Base-by-base conservation (phyloP, 2,329 filamentous ascomycete species). In the Domatiomyces globalis region DNA sequence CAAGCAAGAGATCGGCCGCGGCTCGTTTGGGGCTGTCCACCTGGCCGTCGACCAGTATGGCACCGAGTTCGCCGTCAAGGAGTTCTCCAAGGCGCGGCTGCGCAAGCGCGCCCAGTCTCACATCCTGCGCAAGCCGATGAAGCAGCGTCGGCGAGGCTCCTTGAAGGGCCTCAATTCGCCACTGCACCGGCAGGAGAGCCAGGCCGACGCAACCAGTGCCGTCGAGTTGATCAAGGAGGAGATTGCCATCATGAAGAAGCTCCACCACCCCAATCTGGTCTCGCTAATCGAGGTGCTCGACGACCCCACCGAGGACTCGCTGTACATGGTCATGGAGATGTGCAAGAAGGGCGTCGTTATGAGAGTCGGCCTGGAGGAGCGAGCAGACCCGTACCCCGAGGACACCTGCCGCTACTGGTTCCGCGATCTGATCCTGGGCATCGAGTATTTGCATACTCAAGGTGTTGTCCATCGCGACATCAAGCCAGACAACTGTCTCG, bases 271-370 rank as follows among this genome's bases (percentile, higher is more conserved):
- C 25, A 98, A 96, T 63, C 73, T 98, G n/a, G 90, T 96, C 12
- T 82, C 85, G 45, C 72, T 98, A 48, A 87, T 94, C 58, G 92
- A 98, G 68, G 92, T 98, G 2, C 73, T 98, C 49, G 92, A 96
- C 65, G 92, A 96, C 63, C 90, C 92, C 0, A 83, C 90, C 46
- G 88, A 95, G 64, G 92, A 98, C 67, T 95, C 89, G 2, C 71
- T 98, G 10, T 98, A 95, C 70, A 96, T 98, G 87, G 92, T 98
- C 19, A 77, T 98, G 67, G 92, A 98, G 67, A 94, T 95, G 87
- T 98, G 92, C 72, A 92, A 94, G 64, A 95, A 95, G 66, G 92
- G 92, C 1, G 90, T 95, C 19, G 80, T 95, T 49, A 96, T 96
- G 89, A 90, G 89, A 63, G 87, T 98, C 51, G 87, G 87, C 2